Evolutionary conservation across 1,284 basidiomycete species (phyloP).

Genomic region (Pholiota adiposa): DNA sequence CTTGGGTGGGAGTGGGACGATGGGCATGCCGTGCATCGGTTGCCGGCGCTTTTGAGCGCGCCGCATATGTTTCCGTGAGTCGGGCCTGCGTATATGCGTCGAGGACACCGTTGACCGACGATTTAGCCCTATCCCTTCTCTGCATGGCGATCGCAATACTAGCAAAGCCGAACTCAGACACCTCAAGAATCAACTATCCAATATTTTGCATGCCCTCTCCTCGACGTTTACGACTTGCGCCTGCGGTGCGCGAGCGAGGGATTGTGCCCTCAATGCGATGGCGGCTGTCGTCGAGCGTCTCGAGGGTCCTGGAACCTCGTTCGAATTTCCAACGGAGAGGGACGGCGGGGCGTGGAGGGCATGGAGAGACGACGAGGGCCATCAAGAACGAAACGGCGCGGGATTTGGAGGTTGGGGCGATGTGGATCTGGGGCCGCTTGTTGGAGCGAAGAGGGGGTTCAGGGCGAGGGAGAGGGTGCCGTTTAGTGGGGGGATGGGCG

Average conservation of each 20-base stretch:
- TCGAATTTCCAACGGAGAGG: background rate
- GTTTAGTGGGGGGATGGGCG: constrained; percentile 61
- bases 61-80: constrained; percentile 62
- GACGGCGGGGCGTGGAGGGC: background rate
- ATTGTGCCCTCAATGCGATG: constrained; percentile 73
- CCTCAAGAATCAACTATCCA: constrained; percentile 67
- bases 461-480: constrained; percentile 56
- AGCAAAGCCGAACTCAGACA: constrained; percentile 57
- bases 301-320: background rate
- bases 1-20: constrained; percentile 98
- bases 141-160: background rate
- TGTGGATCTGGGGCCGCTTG: constrained; percentile 68
- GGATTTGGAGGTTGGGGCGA: constrained; percentile 7
- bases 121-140: background rate
- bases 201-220: constrained; percentile 73
- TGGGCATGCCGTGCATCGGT: constrained; percentile 82
- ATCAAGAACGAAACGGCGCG: background rate
- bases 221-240: constrained; percentile 82
- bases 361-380: constrained; percentile 7
- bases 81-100: background rate
- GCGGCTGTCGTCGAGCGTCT: constrained; percentile 57
- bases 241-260: constrained; percentile 62
- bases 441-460: constrained; percentile 73
- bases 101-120: constrained; percentile 7
- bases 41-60: constrained; percentile 72